Percentiles rank a stretch among this genome's conserved stretches.
phyloP scores from a whole-genome alignment of 1,284 basidiomycete species.

The Rhodofomes roseus region DNA sequence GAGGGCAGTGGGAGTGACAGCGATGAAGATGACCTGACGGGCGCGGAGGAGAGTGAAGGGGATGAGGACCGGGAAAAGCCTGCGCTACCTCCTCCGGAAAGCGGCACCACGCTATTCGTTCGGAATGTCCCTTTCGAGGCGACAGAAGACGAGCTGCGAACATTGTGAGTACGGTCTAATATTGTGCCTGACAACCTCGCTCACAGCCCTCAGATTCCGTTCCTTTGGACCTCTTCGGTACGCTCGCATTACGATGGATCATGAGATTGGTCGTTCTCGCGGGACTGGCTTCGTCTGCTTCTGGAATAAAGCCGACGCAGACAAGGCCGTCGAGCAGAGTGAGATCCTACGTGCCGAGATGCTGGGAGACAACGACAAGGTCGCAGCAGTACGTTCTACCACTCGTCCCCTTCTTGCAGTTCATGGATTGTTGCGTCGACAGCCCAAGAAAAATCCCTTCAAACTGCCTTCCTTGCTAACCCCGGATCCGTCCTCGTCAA shows the following conservation, averaged over 20 bases:
- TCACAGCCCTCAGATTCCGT: constrained; percentile 60
- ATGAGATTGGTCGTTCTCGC: constrained; percentile 78
- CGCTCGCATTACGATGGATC: constrained; percentile 89
- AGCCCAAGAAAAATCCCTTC: constrained; percentile 80
- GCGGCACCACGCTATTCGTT: constrained; percentile 91
- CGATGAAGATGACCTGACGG: constrained; percentile 30
- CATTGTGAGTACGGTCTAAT: constrained; percentile 50
- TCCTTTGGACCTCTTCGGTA: constrained; percentile 92
- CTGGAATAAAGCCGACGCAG: constrained; percentile 92
- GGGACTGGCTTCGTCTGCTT: constrained; percentile 98
- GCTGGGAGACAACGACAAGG: constrained; percentile 31
- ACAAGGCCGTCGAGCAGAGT: constrained; percentile 81
- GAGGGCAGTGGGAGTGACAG: constrained; percentile 32
- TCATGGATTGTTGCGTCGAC: constrained; percentile 8
- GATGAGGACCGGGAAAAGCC: constrained; percentile 60
- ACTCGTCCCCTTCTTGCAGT: neutral
- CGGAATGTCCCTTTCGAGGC: constrained; percentile 93
- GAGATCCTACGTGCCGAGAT: constrained; percentile 69
- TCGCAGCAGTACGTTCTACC: constrained; percentile 24
- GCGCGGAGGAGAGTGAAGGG: constrained; percentile 21
- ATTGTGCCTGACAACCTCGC: constrained; percentile 1
- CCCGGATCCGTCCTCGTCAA: constrained; percentile 88
- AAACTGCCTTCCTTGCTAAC: constrained; percentile 84
- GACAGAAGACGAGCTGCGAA: constrained; percentile 86
- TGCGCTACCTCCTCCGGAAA: constrained; percentile 73